Conservation (phyloP, 371 early-diverging fungal species). For the Mortierella sp. region DNA sequence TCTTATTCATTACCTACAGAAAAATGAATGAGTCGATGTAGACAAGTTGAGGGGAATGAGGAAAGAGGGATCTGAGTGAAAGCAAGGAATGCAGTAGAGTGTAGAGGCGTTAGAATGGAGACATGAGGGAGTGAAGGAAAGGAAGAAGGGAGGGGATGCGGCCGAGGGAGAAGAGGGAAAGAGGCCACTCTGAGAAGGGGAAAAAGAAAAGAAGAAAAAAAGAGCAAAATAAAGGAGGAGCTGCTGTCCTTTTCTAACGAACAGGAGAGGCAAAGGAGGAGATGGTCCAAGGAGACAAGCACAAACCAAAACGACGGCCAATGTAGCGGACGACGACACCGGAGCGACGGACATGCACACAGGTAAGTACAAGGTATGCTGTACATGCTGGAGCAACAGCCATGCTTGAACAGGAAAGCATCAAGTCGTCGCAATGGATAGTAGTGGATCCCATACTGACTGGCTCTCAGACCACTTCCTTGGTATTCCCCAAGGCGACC, state of each 20-base stretch:
- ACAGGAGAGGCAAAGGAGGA: not conserved
- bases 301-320: not conserved
- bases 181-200: not conserved
- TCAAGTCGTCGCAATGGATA: not conserved
- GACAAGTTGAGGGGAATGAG: not conserved
- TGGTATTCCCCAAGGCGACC: not conserved
- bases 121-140: not conserved
- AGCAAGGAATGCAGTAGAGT: not conserved
- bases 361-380: not conserved
- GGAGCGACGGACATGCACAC: not conserved
- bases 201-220: not conserved
- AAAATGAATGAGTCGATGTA: not conserved
- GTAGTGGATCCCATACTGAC: not conserved
- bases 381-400: not conserved
- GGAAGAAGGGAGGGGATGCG: not conserved
- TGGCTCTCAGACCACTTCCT: not conserved
- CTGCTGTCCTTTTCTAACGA: not conserved
- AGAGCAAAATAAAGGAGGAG: not conserved
- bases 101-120: not conserved
- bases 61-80: not conserved
- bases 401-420: not conserved
- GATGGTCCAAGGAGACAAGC: not conserved
- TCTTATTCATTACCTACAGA: not conserved
- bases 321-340: too few species aligned
- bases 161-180: not conserved